Evolutionary conservation across 768 basidiomycete genomes (phyloP).

Genomic region (Tylopilus vinaceipallidus): DNA sequence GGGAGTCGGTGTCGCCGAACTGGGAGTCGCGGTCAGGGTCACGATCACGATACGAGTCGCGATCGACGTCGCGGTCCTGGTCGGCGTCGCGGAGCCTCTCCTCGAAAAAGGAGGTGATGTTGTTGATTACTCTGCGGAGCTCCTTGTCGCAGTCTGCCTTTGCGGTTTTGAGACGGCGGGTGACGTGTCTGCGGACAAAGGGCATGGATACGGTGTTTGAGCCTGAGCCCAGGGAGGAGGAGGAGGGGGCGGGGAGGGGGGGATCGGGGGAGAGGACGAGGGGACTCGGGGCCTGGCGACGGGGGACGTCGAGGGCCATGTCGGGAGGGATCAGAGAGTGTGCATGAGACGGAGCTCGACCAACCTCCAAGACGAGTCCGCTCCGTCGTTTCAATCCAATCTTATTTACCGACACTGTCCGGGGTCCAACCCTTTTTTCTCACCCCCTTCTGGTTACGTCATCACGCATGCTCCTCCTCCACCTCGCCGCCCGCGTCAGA

Average conservation of each 20-base stretch:
- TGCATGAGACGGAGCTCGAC: neutral
- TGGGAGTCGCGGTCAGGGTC: constrained; percentile 61
- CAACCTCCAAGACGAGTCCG: neutral
- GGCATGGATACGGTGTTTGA: constrained; percentile 88
- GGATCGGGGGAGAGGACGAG: constrained; percentile 73
- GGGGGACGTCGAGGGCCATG: constrained; percentile 39
- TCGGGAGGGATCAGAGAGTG: constrained; percentile 12
- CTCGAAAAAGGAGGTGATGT: constrained; percentile 94
- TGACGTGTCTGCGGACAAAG: constrained; percentile 90
- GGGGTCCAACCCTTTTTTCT: neutral
- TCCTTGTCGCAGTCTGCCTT: constrained; percentile 98
- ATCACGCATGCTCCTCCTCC: constrained; percentile 13
- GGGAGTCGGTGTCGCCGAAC: constrained; percentile 49
- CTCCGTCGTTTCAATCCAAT: constrained; percentile 6
- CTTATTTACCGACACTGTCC: neutral
- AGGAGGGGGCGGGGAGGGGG: constrained; percentile 23
- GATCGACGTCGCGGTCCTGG: constrained; percentile 59
- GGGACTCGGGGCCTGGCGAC: constrained; percentile 66
- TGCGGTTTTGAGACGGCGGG: constrained; percentile 86
- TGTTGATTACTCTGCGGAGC: constrained; percentile 88
- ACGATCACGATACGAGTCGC: constrained; percentile 47
- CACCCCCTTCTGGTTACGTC: neutral
- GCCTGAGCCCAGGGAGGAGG: constrained; percentile 41
- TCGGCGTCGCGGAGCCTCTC: constrained; percentile 80
- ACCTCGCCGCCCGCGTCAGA: constrained; percentile 14